phyloP scores from a whole-genome alignment of 2,329 filamentous ascomycete genomes.

The Fusarium anguioides region DNA sequence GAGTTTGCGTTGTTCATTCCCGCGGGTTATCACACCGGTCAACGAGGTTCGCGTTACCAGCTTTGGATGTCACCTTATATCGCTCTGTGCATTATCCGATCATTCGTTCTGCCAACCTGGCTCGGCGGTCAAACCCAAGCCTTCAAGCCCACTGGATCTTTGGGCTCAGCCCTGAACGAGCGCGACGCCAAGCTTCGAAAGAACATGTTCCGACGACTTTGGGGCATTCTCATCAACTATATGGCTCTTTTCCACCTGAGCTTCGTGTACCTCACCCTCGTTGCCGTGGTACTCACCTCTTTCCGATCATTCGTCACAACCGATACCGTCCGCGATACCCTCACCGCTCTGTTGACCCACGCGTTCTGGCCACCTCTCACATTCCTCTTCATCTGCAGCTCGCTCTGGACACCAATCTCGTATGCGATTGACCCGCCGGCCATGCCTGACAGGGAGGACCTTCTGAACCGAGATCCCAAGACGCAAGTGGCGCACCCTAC shows the following conservation, averaged over 20 bases:
- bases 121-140: slow-evolving; percentile 68
- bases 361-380: slow-evolving; percentile 71
- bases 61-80: slow-evolving; percentile 74
- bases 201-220: slow-evolving; percentile 64
- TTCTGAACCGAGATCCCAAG: slow-evolving; percentile 66
- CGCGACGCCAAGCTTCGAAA: slow-evolving; percentile 63
- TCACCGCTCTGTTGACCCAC: slow-evolving; percentile 67
- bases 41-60: slow-evolving; percentile 66
- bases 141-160: slow-evolving; percentile 70
- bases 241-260: slow-evolving; percentile 65
- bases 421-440: slow-evolving; percentile 71
- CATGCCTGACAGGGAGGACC: slow-evolving; percentile 67
- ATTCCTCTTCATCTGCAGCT: slow-evolving; percentile 65
- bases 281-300: slow-evolving; percentile 61
- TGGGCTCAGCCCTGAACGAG: slow-evolving; percentile 67
- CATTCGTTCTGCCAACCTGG: slow-evolving; percentile 68
- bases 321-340: slow-evolving; percentile 52
- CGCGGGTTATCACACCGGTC: slow-evolving; percentile 68
- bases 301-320: slow-evolving; percentile 61
- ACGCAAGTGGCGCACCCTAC: slow-evolving; percentile 65
- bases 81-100: slow-evolving; percentile 66
- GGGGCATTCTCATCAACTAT: slow-evolving; percentile 66
- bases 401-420: slow-evolving; percentile 67
- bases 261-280: slow-evolving; percentile 65
- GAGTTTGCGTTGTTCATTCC: slow-evolving; percentile 70